Conservation (phyloP, 2,329 filamentous ascomycete species). For the Cladosporium sp. region DNA sequence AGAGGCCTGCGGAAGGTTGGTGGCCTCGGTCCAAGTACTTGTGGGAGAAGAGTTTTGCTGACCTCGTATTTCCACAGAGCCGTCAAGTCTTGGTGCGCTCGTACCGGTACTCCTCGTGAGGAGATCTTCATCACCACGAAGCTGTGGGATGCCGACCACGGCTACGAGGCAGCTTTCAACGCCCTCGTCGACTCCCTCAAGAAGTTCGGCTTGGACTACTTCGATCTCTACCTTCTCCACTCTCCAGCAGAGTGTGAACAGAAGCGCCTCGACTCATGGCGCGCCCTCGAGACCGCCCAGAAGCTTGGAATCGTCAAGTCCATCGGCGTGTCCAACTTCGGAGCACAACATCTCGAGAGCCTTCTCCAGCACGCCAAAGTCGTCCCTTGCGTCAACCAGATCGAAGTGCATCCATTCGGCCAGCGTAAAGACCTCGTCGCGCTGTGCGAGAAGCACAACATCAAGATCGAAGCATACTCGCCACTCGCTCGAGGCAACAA, state of each 20-base stretch:
- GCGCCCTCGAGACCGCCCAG: slow-evolving; percentile 64
- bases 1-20: slow-evolving; percentile 44
- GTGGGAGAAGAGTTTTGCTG: neutral
- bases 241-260: slow-evolving; percentile 61
- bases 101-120: slow-evolving; percentile 34
- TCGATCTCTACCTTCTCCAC: slow-evolving; percentile 51
- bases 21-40: too few relatives aligned
- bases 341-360: slow-evolving; percentile 50
- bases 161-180: slow-evolving; percentile 32
- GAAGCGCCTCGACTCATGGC: slow-evolving; percentile 55
- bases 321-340: slow-evolving; percentile 79
- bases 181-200: slow-evolving; percentile 42
- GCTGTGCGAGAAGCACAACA: slow-evolving; percentile 49
- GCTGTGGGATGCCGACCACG: slow-evolving; percentile 43
- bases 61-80: slow-evolving; percentile 25
- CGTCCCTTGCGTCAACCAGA: slow-evolving; percentile 49
- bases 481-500: slow-evolving; percentile 51
- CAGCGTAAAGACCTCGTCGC: slow-evolving; percentile 39
- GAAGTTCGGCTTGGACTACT: slow-evolving; percentile 42
- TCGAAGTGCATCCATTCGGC: slow-evolving; percentile 47
- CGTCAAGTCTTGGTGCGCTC: slow-evolving; percentile 55
- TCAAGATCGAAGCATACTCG: slow-evolving; percentile 71
- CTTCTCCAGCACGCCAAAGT: slow-evolving; percentile 61
- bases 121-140: slow-evolving; percentile 44
- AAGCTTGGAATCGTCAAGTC: slow-evolving; percentile 62